Evolutionary conservation across 192 early-diverging fungal species (phyloP), one percentile per base, ranked within the genome.

Genomic region (Irineochytrium annulatum): DNA sequence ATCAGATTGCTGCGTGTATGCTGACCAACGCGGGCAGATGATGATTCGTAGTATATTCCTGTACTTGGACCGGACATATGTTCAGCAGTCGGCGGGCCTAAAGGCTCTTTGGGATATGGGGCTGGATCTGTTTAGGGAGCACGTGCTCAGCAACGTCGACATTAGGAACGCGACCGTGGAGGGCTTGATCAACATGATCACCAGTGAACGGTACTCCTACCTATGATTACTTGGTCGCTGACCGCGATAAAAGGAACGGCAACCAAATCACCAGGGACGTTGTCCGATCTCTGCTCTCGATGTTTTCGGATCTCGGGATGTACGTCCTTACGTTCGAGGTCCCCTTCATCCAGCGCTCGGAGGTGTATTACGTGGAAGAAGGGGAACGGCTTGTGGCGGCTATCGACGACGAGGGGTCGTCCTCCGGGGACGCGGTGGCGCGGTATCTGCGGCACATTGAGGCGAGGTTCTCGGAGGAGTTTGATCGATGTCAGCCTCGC

Each of bases 61-160:
- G 52, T 93, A 93, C 61, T 72, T 97, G 48, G 94, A 97, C 71
- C 90, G 94, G 46, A 93, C 91, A 2, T 93, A 89, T 69, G 88
- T 90, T 19, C 73, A 91, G 32, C 87, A 92, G 45, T 87, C 84
- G 0, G 57, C 83, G 14, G 76, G 77, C 26, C 59, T 89, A 3
- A 67, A 73, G 49, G 86, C 86, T 19, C 66, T 96, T 51, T 94
- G 91, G 87, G 91, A 97, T 41, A 85, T 94, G 80, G 93, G 93
- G 3, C 78, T 95, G 46, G 78, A 82, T 31, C 73, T 94, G 19
- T 98, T 94, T 72, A 83, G 92, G 35, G 63, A 60, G 13, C 74
- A 77, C 20, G 57, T 94, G 24, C 45, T 77, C 39, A 67, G 62
- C n/a, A 57, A 68, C 27, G 8, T 27, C 11, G 14, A 20, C 14